Percentiles rank a stretch among this genome's conserved stretches.
phyloP scores from a whole-genome alignment of 345 rosid species.

The Corymbia maculata region DNA sequence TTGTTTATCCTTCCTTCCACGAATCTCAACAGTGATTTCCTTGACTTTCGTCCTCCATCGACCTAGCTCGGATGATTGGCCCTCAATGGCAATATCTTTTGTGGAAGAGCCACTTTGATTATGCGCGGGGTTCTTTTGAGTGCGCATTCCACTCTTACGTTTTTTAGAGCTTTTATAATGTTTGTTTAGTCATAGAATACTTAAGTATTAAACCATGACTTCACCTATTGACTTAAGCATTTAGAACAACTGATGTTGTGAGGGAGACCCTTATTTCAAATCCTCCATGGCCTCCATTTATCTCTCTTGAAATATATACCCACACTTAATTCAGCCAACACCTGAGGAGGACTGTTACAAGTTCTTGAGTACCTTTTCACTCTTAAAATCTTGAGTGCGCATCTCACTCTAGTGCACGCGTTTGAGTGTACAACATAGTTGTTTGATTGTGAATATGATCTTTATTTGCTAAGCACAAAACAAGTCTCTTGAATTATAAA shows the following conservation, averaged over 20 bases:
- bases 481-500: background rate
- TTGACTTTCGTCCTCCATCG: background rate
- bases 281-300: background rate
- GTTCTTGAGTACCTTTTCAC: background rate
- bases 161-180: background rate
- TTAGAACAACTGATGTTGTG: background rate
- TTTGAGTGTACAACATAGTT: background rate
- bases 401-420: background rate
- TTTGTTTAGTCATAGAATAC: background rate
- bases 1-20: background rate
- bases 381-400: background rate
- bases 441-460: background rate
- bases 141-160: background rate
- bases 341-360: background rate
- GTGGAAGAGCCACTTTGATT: background rate
- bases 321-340: background rate
- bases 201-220: background rate
- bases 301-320: background rate
- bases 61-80: background rate
- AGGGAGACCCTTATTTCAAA: background rate
- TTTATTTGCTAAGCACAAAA: background rate
- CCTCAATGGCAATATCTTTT: background rate
- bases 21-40: background rate
- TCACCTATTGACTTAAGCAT: background rate
- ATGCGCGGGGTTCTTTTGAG: background rate